Conservation (phyloP, 2,329 filamentous ascomycete genomes). For the Rasamsonia emersonii region DNA sequence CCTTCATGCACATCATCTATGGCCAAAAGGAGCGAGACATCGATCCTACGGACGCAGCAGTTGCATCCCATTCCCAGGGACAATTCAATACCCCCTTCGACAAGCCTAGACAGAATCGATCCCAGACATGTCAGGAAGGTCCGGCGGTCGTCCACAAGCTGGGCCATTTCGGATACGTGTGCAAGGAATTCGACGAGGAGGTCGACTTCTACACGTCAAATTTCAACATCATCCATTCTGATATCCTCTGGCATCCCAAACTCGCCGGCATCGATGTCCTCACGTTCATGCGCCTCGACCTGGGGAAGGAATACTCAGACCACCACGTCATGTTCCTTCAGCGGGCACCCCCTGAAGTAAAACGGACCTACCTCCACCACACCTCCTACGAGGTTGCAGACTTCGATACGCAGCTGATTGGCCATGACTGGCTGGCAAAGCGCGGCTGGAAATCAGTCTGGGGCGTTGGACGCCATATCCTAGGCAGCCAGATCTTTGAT, state of each 20-base stretch:
- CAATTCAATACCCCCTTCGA: constrained; percentile 13
- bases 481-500: constrained; percentile 65
- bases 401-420: constrained; percentile 61
- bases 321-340: constrained; percentile 49
- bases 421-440: constrained; percentile 58
- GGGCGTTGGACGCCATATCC: constrained; percentile 62
- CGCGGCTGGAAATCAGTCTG: constrained; percentile 58
- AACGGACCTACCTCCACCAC: constrained; percentile 52
- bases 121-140: constrained; percentile 24
- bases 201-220: constrained; percentile 30
- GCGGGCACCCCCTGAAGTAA: constrained; percentile 18
- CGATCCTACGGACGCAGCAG: constrained; percentile 17
- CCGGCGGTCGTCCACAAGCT: constrained; percentile 27
- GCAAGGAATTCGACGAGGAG: constrained; percentile 23
- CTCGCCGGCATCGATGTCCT: constrained; percentile 34
- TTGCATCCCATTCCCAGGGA: constrained; percentile 10
- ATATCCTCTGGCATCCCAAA: constrained; percentile 19
- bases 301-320: constrained; percentile 42
- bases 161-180: constrained; percentile 33
- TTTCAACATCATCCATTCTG: constrained; percentile 36
- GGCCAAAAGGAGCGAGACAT: constrained; percentile 41
- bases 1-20: constrained; percentile 49
- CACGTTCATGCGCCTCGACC: constrained; percentile 48
- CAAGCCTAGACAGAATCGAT: constrained; percentile 16
- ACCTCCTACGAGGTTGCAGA: constrained; percentile 62